These are phyloP conservation scores for Colletotrichum tropicale DNA, from an alignment of 2,329 filamentous ascomycete genomes.

Conservation along the genomic window DNA sequence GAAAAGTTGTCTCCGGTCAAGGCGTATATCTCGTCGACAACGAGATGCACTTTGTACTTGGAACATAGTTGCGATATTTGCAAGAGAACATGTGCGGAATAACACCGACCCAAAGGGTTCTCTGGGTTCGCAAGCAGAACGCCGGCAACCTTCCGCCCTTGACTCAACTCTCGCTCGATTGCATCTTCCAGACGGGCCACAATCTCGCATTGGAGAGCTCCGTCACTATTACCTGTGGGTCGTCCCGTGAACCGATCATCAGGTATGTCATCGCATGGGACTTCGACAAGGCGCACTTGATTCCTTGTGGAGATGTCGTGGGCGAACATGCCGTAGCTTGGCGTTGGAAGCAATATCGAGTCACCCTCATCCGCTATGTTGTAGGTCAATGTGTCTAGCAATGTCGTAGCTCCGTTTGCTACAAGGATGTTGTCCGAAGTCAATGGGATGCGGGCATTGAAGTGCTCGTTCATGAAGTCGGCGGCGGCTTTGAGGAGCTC, in stretches of 20 bases:
- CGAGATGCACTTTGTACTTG: neutral
- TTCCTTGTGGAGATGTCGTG: neutral
- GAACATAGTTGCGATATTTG: neutral
- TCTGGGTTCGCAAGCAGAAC: neutral
- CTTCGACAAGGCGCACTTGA: neutral
- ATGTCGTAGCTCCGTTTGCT: neutral
- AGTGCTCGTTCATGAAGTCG: conserved; percentile 4
- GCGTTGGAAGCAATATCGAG: neutral
- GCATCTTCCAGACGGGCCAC: neutral
- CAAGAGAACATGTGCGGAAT: neutral
- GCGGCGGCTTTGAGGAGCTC: neutral
- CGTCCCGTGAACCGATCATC: neutral
- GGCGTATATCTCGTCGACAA: conserved; percentile 7
- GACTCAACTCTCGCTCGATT: neutral
- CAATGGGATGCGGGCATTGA: neutral
- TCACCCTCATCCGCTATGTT: neutral
- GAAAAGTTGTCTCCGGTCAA: neutral
- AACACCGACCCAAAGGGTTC: neutral
- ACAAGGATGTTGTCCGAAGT: neutral
- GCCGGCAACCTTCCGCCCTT: neutral
- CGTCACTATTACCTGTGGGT: neutral
- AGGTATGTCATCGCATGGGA: conserved; percentile 8
- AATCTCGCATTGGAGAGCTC: neutral
- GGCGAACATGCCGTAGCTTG: neutral
- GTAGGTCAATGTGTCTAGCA: neutral